Evolutionary conservation across 345 rosid species (phyloP).

Genomic region (Psidium guajava): DNA sequence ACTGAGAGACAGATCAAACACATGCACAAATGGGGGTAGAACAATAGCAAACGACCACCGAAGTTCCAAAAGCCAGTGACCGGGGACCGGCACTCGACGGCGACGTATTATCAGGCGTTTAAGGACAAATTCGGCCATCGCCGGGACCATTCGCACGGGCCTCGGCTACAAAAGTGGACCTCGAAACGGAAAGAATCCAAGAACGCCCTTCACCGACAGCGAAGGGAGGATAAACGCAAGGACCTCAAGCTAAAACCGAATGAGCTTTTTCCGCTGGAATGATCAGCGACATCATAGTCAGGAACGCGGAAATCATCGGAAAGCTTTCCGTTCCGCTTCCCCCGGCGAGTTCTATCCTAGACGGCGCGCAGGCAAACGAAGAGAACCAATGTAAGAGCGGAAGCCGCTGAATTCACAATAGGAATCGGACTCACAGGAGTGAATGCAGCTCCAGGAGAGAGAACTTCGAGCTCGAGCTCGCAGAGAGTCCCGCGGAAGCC

Average conservation of each 20-base stretch:
- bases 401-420: background rate
- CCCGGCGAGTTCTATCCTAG: background rate
- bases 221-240: background rate
- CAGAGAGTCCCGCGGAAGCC: background rate
- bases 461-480: background rate
- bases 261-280: background rate
- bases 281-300: background rate
- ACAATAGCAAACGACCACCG: background rate
- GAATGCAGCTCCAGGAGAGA: background rate
- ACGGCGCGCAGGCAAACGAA: background rate
- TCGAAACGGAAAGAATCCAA: background rate
- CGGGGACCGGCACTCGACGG: background rate
- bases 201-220: background rate
- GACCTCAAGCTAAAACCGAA: background rate
- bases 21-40: background rate
- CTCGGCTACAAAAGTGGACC: background rate
- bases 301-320: background rate
- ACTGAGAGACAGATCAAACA: background rate
- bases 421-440: conserved; percentile 1
- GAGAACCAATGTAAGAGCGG: background rate
- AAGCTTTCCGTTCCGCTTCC: background rate
- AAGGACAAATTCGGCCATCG: background rate
- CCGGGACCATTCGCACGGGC: background rate
- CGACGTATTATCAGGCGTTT: background rate
- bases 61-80: background rate